Percentiles rank a stretch among this genome's conserved stretches.
phyloP scores from a whole-genome alignment of 2,329 filamentous ascomycete species.

The Penicillium hordei region DNA sequence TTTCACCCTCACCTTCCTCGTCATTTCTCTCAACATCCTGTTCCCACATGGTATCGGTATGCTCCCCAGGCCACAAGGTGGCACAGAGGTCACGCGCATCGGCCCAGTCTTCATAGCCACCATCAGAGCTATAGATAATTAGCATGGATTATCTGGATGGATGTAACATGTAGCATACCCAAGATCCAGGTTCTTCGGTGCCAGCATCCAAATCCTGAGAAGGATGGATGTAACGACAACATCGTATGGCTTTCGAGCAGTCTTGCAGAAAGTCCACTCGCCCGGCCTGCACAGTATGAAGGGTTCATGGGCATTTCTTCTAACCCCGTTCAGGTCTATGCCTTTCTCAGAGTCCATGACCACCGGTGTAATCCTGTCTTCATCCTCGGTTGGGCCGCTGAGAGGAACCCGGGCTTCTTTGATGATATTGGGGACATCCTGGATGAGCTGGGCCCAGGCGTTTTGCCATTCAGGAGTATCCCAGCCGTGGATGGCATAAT shows the following conservation, averaged over 20 bases:
- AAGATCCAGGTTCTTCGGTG: constrained; percentile 8
- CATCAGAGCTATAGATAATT: constrained; percentile 11
- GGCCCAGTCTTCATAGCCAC: constrained; percentile 5
- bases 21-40: not conserved
- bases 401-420: constrained; percentile 1
- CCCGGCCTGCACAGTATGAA: constrained; percentile 5
- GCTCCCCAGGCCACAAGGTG: constrained; percentile 5
- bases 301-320: constrained; percentile 3
- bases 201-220: constrained; percentile 19
- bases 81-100: constrained; percentile 2
- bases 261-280: constrained; percentile 13
- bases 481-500: constrained; percentile 14
- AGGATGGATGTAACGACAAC: constrained; percentile 20
- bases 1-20: not conserved
- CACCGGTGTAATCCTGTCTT: not conserved
- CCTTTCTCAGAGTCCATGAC: constrained; percentile 4
- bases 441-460: constrained; percentile 18
- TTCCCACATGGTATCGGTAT: not conserved
- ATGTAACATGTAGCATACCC: not conserved
- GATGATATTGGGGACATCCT: constrained; percentile 13
- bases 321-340: constrained; percentile 15
- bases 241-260: constrained; percentile 19
- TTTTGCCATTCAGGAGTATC: constrained; percentile 14
- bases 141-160: not conserved
- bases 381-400: not conserved